A percentile compares a stretch with the other conserved stretches of the same genome.
Evolutionary conservation across 106 monocot genomes (phyloP).

Genomic region (Acorus gramineus): DNA sequence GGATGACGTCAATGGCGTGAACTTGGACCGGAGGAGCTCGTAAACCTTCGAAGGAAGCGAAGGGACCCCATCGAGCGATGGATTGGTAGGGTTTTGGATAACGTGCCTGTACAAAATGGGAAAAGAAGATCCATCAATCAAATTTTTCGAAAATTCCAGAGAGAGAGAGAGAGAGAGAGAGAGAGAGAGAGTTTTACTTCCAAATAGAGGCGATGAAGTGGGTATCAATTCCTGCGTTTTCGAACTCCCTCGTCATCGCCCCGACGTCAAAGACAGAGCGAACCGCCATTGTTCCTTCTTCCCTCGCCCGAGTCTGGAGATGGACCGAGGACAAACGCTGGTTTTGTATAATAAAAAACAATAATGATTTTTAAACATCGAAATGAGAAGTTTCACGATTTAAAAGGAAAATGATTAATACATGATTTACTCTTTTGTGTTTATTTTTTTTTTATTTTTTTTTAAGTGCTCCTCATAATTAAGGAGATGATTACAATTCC

Average conservation of each 20-base stretch:
- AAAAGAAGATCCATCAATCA: neutral
- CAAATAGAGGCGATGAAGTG: conserved; percentile 58
- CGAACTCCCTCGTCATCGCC: conserved; percentile 43
- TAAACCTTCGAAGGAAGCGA: conserved; percentile 82
- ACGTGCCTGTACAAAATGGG: conserved; percentile 36
- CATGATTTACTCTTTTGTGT: no score
- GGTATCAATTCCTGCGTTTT: conserved; percentile 38
- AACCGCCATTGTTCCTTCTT: conserved; percentile 20
- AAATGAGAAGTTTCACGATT: no score
- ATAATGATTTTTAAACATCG: no score
- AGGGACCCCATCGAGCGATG: conserved; percentile 47
- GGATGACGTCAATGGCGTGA: conserved; percentile 57
- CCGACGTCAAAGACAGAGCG: conserved; percentile 69
- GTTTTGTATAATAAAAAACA: no score
- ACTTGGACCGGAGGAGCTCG: conserved; percentile 60
- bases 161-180: neutral
- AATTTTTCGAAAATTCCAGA: neutral
- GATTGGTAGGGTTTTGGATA: conserved; percentile 63
- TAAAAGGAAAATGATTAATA: no score
- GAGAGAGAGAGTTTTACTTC: conserved; percentile 22
- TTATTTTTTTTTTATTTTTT: no score
- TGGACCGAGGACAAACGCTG: no score
- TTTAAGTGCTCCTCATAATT: no score
- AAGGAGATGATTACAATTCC: no score
- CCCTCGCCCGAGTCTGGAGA: no score